These are phyloP conservation scores for Cephalotrichum gorgonifer DNA, from an alignment of 2,329 filamentous ascomycete genomes.

Conservation along the genomic window DNA sequence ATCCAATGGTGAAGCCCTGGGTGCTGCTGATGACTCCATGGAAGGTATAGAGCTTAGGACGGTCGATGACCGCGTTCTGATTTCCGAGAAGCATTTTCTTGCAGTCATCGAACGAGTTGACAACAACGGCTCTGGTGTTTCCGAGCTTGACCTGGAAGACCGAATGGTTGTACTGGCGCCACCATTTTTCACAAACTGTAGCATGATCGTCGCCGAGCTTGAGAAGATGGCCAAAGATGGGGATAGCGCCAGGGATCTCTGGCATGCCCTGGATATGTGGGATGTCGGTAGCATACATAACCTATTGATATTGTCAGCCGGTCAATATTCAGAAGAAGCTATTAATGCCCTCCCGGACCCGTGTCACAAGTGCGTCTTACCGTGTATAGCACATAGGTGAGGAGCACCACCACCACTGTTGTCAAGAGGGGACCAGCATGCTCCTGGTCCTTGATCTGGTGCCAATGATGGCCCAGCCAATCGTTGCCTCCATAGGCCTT, in stretches of 20 bases:
- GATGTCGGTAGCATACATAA: slow-evolving; percentile 29
- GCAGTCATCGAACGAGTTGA: slow-evolving; percentile 42
- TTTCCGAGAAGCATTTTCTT: slow-evolving; percentile 37
- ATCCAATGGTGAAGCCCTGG: slow-evolving; percentile 45
- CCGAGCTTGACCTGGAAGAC: slow-evolving; percentile 43
- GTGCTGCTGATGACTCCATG: slow-evolving; percentile 40
- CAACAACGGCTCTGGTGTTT: slow-evolving; percentile 39
- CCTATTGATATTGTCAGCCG: slow-evolving; percentile 9
- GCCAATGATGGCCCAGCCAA: background rate
- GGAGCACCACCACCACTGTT: background rate
- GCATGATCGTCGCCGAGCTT: slow-evolving; percentile 43
- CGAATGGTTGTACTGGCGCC: slow-evolving; percentile 32
- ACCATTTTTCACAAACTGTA: slow-evolving; percentile 37
- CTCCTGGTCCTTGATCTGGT: slow-evolving; percentile 9
- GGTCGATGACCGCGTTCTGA: slow-evolving; percentile 37
- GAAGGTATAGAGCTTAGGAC: slow-evolving; percentile 41
- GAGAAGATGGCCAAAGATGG: slow-evolving; percentile 38
- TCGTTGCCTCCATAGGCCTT: background rate
- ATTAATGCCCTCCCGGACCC: background rate
- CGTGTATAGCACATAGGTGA: slow-evolving; percentile 7
- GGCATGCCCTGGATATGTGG: slow-evolving; percentile 35
- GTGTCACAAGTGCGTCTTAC: background rate
- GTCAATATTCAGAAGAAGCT: too few species aligned
- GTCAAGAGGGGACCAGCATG: slow-evolving; percentile 7
- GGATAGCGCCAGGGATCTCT: slow-evolving; percentile 38